Base-by-base conservation (phyloP, 1,284 basidiomycete genomes). In the Xerocomus minutiporus region DNA sequence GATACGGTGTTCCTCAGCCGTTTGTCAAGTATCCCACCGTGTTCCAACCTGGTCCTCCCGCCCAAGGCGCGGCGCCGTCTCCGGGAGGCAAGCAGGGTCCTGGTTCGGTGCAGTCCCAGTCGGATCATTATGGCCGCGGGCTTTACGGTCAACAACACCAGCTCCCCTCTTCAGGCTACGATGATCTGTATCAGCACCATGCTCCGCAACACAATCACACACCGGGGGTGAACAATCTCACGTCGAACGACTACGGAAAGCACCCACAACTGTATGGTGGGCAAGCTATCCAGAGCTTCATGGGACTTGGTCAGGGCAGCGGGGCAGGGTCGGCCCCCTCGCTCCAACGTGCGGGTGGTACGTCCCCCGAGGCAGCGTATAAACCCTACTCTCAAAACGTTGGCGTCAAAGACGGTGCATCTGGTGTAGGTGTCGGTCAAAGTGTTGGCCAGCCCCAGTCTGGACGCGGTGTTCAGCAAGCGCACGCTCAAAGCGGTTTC, bases 1-100 rank as follows among this genome's bases (percentile, higher is more conserved):
- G 79, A 12, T 88, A 88, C 57, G 76, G 75, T 38, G 81, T 86
- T 15, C 82, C 84, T 5, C 83, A 84, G 61, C 81, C 80, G 4
- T 86, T 83, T 62, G 81, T 84, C 64, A 88, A 88, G 71, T 89
- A 88, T 62, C 85, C 84, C 4, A 68, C 84, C 23, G 82, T 88
- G 69, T 88, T 85, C 74, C 82, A 82, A 59, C 75, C 79, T 39
- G 83, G 80, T 11, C 83, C 83, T 15, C 82, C 84, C 13, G 80
- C 80, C 0, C 84, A 84, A 23, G 78, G 77, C 5, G 79, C 79
- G 12, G 81, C 80, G 3, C 81, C 82, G 0, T 83, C 81, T 51
- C 81, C 84, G 3, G 80, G 78, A 6, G 70, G 75, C 13, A 86
- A 85, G 62, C 83, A 85, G 59, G 79, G 79, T 11, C 80, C 79